Conservation (phyloP, 2,329 filamentous ascomycete species). For the Pezicula carpinea region DNA sequence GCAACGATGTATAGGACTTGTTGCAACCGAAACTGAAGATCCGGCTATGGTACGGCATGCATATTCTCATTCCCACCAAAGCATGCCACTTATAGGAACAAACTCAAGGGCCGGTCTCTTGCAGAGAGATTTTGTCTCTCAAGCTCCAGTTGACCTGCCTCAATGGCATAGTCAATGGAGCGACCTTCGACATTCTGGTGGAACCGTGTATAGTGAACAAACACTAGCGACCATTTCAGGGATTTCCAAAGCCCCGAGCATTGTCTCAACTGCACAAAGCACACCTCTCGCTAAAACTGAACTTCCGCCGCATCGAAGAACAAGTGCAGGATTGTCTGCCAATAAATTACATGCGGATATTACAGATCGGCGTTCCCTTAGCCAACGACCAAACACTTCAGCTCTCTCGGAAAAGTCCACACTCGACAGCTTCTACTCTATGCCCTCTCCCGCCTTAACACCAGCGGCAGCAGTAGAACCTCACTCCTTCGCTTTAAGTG, state of each 20-base stretch:
- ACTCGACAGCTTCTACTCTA: no score
- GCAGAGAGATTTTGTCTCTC: conserved; percentile 10
- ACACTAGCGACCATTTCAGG: conserved; percentile 4
- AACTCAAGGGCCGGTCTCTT: not conserved
- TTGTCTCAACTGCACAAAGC: conserved; percentile 15
- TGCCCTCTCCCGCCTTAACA: no score
- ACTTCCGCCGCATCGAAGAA: conserved; percentile 13
- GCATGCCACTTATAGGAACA: conserved; percentile 1
- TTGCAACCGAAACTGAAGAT: no score
- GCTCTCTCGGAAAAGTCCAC: no score
- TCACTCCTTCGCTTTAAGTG: no score
- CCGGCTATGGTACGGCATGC: not conserved
- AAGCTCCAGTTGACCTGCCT: conserved; percentile 6
- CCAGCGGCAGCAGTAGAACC: no score
- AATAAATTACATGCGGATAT: no score
- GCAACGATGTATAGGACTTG: no score
- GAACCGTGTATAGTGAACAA: conserved; percentile 14
- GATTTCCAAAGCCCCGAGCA: conserved; percentile 14
- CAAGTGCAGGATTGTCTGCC: conserved; percentile 6
- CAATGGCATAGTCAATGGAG: conserved; percentile 8
- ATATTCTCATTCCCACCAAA: not conserved
- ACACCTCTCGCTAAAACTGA: conserved; percentile 7
- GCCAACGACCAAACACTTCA: no score
- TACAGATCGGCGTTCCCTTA: no score
- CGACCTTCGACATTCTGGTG: conserved; percentile 16